Conservation (phyloP, 208 protist genomes). For the Leptomonas pyrrhocoris region DNA sequence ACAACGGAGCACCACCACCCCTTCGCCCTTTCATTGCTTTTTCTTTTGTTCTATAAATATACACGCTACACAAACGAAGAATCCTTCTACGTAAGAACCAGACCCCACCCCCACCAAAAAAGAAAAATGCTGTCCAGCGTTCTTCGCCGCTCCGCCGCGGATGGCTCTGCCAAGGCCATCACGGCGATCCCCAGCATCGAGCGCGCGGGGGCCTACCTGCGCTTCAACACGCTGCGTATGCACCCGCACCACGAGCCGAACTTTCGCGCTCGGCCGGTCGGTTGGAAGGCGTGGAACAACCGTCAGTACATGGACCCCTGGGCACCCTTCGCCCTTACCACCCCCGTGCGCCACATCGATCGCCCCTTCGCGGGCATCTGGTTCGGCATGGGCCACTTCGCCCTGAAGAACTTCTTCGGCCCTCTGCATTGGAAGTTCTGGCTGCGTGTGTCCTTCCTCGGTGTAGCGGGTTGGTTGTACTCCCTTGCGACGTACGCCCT, state of each 20-base stretch:
- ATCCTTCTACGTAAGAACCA: too few species aligned
- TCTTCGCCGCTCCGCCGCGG: constrained; percentile 60
- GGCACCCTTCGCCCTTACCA: constrained; percentile 64
- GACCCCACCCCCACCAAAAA: background rate
- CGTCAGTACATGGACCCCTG: constrained; percentile 71
- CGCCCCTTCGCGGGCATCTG: constrained; percentile 62
- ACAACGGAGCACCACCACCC: too few species aligned
- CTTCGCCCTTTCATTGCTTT: too few species aligned
- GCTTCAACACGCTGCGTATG: constrained; percentile 77
- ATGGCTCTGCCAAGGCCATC: constrained; percentile 41
- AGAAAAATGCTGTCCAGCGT: constrained; percentile 68
- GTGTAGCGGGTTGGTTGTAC: constrained; percentile 48
- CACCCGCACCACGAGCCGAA: constrained; percentile 80
- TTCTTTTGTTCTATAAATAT: background rate
- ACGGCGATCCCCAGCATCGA: constrained; percentile 68
- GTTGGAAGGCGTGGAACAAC: constrained; percentile 83
- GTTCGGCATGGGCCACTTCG: constrained; percentile 87
- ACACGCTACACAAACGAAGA: background rate
- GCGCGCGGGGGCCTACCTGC: constrained; percentile 69
- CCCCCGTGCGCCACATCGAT: constrained; percentile 76
- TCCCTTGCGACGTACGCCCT: constrained; percentile 58
- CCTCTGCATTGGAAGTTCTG: constrained; percentile 72
- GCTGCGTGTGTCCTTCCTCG: constrained; percentile 60
- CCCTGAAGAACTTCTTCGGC: constrained; percentile 83
- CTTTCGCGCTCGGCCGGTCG: constrained; percentile 71